Conservation (phyloP, 2,329 filamentous ascomycete genomes). For the Penicillium sp. region DNA sequence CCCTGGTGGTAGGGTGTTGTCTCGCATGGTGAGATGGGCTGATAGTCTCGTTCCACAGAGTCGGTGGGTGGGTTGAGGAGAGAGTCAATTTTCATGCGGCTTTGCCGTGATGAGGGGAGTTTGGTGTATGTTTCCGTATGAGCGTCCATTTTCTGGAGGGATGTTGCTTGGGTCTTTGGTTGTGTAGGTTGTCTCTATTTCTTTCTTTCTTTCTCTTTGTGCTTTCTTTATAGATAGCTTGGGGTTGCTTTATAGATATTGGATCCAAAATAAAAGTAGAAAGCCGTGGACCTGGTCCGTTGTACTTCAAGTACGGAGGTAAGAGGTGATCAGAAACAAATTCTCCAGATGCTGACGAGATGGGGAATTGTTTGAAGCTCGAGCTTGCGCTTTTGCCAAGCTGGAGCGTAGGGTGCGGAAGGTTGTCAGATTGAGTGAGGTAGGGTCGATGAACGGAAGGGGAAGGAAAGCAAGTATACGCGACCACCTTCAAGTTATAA, state of each 20-base stretch:
- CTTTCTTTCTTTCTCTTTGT: background rate
- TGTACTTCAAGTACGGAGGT: background rate
- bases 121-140: slow-evolving; percentile 17
- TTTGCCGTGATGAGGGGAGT: slow-evolving; percentile 27
- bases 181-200: background rate
- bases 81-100: slow-evolving; percentile 36
- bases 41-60: slow-evolving; percentile 3
- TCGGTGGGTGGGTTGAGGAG: slow-evolving; percentile 31
- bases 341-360: background rate
- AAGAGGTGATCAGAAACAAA: background rate
- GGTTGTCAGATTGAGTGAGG: background rate
- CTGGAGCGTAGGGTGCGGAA: background rate
- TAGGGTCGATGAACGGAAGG: background rate
- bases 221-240: background rate
- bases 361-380: background rate
- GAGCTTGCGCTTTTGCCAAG: background rate
- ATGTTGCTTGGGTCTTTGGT: background rate
- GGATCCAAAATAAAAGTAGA: background rate
- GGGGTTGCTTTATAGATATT: slow-evolving; percentile 5
- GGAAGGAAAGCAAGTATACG: slow-evolving; percentile 7
- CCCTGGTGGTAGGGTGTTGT: slow-evolving; percentile 13
- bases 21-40: slow-evolving; percentile 17
- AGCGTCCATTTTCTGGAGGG: slow-evolving; percentile 12
- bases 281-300: background rate
- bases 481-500: slow-evolving; percentile 1